phyloP scores from a whole-genome alignment of 805 yeast species.

The Diddensiella caesifluorescens region DNA sequence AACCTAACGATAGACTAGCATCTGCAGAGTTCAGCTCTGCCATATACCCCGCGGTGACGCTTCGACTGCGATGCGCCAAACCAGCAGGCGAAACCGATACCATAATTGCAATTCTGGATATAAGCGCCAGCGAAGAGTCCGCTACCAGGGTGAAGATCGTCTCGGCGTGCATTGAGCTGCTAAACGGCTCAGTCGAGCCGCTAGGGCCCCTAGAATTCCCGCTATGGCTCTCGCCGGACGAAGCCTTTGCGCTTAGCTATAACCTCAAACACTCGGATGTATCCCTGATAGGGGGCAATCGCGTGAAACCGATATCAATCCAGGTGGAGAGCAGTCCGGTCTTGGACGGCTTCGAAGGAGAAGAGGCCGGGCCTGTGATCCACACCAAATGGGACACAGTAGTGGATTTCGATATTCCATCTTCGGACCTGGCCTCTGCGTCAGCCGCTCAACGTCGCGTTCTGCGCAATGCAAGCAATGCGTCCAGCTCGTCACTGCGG shows the following conservation, averaged over 20 bases:
- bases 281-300: conserved; percentile 4
- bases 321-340: conserved; percentile 1
- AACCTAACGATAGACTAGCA: not conserved
- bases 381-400: conserved; percentile 38
- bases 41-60: conserved; percentile 38
- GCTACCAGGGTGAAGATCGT: conserved; percentile 18
- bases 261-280: conserved; percentile 19
- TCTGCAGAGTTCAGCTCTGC: conserved; percentile 23
- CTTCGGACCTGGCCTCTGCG: not conserved
- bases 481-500: conserved; percentile 1
- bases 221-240: conserved; percentile 24
- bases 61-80: conserved; percentile 43
- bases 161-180: conserved; percentile 19
- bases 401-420: conserved; percentile 26
- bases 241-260: conserved; percentile 28
- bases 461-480: not conserved
- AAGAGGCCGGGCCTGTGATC: conserved; percentile 11
- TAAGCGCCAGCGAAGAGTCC: conserved; percentile 43
- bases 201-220: conserved; percentile 28
- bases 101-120: conserved; percentile 43
- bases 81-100: conserved; percentile 44
- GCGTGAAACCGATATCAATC: conserved; percentile 8
- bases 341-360: not conserved
- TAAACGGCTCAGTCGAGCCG: conserved; percentile 24
- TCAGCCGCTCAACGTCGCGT: not conserved